phyloP scores from a whole-genome alignment of 1,139 yeast species.

The Candida sanyaensis region DNA sequence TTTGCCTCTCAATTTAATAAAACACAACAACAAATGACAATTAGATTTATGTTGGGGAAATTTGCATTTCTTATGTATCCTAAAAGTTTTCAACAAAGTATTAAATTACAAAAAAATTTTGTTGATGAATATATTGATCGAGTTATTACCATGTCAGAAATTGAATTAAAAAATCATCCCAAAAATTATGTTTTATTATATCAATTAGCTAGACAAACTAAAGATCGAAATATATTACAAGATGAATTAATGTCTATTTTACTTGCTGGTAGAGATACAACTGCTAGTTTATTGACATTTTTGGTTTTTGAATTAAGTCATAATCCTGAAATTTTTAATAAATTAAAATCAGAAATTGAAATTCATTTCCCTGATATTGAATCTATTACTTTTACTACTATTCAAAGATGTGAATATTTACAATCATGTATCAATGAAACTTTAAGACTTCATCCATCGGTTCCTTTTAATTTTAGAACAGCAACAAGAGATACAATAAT shows the following conservation, averaged over 20 bases:
- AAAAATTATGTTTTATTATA: conserved; percentile 25
- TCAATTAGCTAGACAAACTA: conserved; percentile 30
- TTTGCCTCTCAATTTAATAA: conserved; percentile 18
- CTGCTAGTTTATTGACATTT: conserved; percentile 31
- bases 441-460: conserved; percentile 55
- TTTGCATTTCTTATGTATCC: conserved; percentile 26
- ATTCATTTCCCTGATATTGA: conserved; percentile 23
- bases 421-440: conserved; percentile 49
- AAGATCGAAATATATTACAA: conserved; percentile 25
- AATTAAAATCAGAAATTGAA: conserved; percentile 23
- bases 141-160: conserved; percentile 26
- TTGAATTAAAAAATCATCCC: conserved; percentile 23
- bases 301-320: conserved; percentile 26
- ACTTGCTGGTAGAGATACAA: conserved; percentile 37
- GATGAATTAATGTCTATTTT: conserved; percentile 33
- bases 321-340: conserved; percentile 23
- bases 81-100: conserved; percentile 19
- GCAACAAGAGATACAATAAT: conserved; percentile 43
- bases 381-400: conserved; percentile 45
- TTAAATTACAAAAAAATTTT: conserved; percentile 26
- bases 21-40: conserved; percentile 24
- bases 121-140: conserved; percentile 25
- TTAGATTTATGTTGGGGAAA: conserved; percentile 27
- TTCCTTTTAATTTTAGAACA: conserved; percentile 50
- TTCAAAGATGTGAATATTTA: conserved; percentile 46